Evolutionary conservation across 768 basidiomycete genomes (phyloP).

Genomic region (Leccinum uliginosum): DNA sequence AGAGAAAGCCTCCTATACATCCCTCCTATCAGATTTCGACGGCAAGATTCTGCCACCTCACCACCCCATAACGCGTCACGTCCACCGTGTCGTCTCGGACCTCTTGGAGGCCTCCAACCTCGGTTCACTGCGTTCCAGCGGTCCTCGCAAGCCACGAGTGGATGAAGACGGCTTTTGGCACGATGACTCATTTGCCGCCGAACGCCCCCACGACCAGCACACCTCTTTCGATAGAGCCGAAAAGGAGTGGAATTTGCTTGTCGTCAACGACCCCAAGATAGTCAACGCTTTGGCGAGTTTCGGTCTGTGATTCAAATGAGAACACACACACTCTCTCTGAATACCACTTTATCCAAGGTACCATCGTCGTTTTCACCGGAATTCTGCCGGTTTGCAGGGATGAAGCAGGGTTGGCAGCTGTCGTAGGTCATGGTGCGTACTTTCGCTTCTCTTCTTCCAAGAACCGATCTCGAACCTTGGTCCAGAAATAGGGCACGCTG

Average conservation of each 20-base stretch:
- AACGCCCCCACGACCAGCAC: neutral
- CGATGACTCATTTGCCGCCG: conserved; percentile 16
- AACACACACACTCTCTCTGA: neutral
- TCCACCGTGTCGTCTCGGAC: conserved; percentile 63
- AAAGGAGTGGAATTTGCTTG: conserved; percentile 64
- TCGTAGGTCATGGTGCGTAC: conserved; percentile 72
- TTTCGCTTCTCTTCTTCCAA: neutral
- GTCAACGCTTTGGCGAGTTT: conserved; percentile 78
- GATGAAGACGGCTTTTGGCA: conserved; percentile 21
- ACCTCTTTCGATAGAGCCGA: conserved; percentile 17
- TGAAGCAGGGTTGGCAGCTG: conserved; percentile 78
- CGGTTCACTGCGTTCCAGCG: conserved; percentile 44
- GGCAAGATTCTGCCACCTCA: conserved; percentile 56
- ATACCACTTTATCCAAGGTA: conserved; percentile 39
- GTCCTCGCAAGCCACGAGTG: neutral
- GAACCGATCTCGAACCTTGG: neutral
- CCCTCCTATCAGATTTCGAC: conserved; percentile 50
- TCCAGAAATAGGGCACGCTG: conserved; percentile 77
- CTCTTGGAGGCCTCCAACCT: conserved; percentile 72
- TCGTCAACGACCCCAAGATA: conserved; percentile 65
- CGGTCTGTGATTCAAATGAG: conserved; percentile 36
- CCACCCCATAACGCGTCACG: conserved; percentile 62
- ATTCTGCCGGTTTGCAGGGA: conserved; percentile 75
- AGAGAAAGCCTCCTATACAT: conserved; percentile 34
- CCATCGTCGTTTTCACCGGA: conserved; percentile 86